These are phyloP conservation scores for Chionographis japonica DNA, from an alignment of 106 monocot species.

Conservation along the genomic window DNA sequence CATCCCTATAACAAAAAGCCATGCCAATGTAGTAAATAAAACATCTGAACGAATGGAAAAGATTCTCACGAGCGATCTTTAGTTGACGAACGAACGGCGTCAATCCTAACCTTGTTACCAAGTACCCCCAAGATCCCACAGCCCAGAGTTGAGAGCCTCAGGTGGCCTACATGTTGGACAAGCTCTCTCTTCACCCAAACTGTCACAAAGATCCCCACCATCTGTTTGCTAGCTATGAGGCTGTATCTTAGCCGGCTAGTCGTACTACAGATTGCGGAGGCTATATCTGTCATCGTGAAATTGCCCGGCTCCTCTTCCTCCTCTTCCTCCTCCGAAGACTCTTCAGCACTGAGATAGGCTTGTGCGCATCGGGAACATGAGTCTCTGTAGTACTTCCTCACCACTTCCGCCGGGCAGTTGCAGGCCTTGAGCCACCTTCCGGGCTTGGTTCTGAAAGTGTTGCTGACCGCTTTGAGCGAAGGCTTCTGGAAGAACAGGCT, in stretches of 20 bases:
- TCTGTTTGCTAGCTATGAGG: constrained; percentile 54
- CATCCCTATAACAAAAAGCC: constrained; percentile 36
- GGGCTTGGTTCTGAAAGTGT: constrained; percentile 10
- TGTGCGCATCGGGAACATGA: constrained; percentile 18
- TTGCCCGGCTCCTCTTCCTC: constrained; percentile 18
- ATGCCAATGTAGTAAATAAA: neutral
- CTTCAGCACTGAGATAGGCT: constrained; percentile 11
- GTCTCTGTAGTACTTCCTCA: constrained; percentile 14
- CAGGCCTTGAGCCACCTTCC: constrained; percentile 30
- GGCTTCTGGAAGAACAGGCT: constrained; percentile 20
- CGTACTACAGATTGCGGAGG: neutral
- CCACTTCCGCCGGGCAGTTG: constrained; percentile 20
- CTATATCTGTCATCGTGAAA: constrained; percentile 13
- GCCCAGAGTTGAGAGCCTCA: constrained; percentile 46
- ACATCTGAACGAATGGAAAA: neutral
- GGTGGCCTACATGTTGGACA: constrained; percentile 47
- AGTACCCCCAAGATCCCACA: constrained; percentile 56
- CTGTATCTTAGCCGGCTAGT: constrained; percentile 23
- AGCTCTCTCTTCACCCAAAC: constrained; percentile 53
- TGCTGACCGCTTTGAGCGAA: constrained; percentile 32
- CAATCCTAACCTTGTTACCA: constrained; percentile 51
- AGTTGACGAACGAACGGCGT: neutral
- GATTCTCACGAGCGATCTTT: neutral
- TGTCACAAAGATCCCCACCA: constrained; percentile 67
- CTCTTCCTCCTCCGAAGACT: constrained; percentile 34